Percentiles rank a stretch among this genome's conserved stretches.
phyloP scores from a whole-genome alignment of 2,329 filamentous ascomycete genomes.

The Cytospora mali region DNA sequence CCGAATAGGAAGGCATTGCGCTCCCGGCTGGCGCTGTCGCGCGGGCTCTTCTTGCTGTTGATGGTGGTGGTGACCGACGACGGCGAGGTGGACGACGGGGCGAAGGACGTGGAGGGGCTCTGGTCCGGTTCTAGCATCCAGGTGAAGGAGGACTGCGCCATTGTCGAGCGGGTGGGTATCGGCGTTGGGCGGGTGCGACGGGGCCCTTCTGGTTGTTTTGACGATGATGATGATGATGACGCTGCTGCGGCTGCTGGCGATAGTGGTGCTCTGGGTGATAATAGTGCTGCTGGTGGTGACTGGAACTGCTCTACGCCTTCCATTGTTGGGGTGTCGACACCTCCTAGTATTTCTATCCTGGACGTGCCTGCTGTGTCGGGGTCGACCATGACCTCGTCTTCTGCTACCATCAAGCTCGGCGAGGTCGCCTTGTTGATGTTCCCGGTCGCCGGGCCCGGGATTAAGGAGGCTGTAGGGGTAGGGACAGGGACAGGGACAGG shows the following conservation, averaged over 20 bases:
- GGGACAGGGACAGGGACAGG: background rate
- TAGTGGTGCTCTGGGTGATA: background rate
- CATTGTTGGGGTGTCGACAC: slow-evolving; percentile 18
- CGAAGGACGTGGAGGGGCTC: slow-evolving; percentile 26
- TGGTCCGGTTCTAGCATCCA: slow-evolving; percentile 68
- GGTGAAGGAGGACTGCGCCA: slow-evolving; percentile 75
- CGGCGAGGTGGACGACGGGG: slow-evolving; percentile 30
- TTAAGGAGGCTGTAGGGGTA: background rate
- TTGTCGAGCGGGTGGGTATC: slow-evolving; percentile 63
- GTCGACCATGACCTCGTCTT: slow-evolving; percentile 28
- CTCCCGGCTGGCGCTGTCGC: slow-evolving; percentile 52
- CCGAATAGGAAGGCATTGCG: slow-evolving; percentile 64
- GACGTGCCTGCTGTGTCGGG: slow-evolving; percentile 20
- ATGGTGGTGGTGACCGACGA: slow-evolving; percentile 32
- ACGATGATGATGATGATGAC: background rate
- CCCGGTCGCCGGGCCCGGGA: background rate
- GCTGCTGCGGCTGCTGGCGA: slow-evolving; percentile 2
- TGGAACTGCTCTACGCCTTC: slow-evolving; percentile 16
- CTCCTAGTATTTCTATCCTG: background rate
- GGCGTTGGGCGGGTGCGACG: slow-evolving; percentile 41
- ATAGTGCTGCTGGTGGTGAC: slow-evolving; percentile 10
- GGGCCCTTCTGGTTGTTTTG: slow-evolving; percentile 29
- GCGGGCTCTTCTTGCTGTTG: slow-evolving; percentile 41
- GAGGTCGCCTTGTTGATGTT: slow-evolving; percentile 21
- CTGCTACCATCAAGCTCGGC: slow-evolving; percentile 18